Conservation (phyloP, 345 rosid genomes). For the Eucalyptus sp. region DNA sequence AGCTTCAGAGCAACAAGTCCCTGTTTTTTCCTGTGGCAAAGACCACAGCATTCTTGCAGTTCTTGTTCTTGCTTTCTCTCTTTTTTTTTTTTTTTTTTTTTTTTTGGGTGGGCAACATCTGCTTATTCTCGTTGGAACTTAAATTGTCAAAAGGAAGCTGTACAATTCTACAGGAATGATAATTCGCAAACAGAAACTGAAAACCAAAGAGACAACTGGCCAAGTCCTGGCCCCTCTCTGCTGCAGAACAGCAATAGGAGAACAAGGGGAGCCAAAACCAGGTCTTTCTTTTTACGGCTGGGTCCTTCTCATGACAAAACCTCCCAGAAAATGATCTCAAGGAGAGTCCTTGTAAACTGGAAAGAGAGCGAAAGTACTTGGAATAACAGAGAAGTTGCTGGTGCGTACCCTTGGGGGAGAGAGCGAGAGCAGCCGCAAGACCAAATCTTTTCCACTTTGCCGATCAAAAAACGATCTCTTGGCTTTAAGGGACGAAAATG, state of each 20-base stretch:
- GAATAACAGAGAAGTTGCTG: background rate
- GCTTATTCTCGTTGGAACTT: background rate
- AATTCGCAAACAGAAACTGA: background rate
- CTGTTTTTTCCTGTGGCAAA: background rate
- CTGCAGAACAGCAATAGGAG: background rate
- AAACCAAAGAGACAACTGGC: background rate
- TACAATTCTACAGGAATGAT: background rate
- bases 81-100: background rate
- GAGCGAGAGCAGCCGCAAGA: background rate
- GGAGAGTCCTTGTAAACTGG: background rate
- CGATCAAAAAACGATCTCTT: background rate
- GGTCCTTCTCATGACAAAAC: background rate
- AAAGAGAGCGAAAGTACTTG: background rate
- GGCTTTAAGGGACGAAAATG: background rate
- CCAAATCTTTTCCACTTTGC: background rate
- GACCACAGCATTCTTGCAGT: background rate
- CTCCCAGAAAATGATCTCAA: background rate
- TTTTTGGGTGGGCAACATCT: background rate
- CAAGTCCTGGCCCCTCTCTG: background rate
- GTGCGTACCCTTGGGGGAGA: background rate
- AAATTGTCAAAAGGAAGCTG: background rate
- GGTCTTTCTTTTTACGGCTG: background rate
- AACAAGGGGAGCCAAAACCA: background rate
- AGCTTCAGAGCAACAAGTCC: background rate
- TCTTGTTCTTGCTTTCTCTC: background rate